Percentiles rank a stretch among this genome's conserved stretches.
Conservation (phyloP, 768 basidiomycete genomes). For the Tulasnella sp. region DNA sequence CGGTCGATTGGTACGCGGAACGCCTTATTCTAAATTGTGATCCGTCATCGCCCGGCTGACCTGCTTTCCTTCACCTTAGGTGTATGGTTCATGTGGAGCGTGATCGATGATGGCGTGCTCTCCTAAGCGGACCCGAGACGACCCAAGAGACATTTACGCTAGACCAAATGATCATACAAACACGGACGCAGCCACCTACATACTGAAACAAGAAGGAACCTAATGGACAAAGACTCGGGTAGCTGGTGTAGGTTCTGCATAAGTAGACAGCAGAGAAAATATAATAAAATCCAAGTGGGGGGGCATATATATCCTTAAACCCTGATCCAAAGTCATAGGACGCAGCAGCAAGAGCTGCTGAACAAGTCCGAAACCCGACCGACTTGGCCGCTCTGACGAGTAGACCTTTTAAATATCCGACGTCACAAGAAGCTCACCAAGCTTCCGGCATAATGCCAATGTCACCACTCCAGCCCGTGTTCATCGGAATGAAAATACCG, state of each 20-base stretch:
- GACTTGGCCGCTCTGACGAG: neutral
- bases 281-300: neutral
- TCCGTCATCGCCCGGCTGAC: slow-evolving; percentile 15
- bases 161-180: neutral
- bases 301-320: neutral
- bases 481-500: slow-evolving; percentile 68
- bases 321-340: neutral
- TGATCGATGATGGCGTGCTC: slow-evolving; percentile 46
- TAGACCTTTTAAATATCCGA: neutral
- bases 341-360: neutral
- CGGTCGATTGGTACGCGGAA: slow-evolving; percentile 62
- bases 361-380: neutral
- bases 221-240: neutral
- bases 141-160: neutral
- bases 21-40: neutral
- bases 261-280: neutral
- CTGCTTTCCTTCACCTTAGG: slow-evolving; percentile 41
- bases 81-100: slow-evolving; percentile 86
- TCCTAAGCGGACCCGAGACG: neutral
- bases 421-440: slow-evolving; percentile 51
- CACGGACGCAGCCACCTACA: neutral
- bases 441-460: slow-evolving; percentile 77
- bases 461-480: slow-evolving; percentile 68
- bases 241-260: neutral
- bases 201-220: neutral